Base-by-base conservation (phyloP, 2,329 filamentous ascomycete species). In the Madurella mycetomatis region DNA sequence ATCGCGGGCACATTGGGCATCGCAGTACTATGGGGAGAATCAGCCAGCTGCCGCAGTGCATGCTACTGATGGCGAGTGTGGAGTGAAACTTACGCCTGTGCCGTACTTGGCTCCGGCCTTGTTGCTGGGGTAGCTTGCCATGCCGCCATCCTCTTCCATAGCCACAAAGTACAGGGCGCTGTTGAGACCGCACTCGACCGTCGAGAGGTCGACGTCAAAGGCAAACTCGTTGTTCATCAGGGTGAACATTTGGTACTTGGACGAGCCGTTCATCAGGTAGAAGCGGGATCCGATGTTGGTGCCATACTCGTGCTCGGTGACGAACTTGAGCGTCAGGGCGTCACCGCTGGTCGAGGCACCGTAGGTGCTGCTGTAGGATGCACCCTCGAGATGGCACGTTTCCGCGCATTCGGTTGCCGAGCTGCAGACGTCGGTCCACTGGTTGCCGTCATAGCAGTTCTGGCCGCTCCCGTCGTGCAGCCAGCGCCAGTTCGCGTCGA, bases 151-250 rank as follows among this genome's bases (percentile, higher is more conserved):
- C 34, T 72, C 68, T 17, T 79, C 74, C 80, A 83, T 83, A 57
- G 76, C 70, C 15, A 78, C 73, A 47, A 82, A 76, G 70, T 86
- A 86, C 39, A 87, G 68, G 30, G 84, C 84, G 49, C 82, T 82
- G 69, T 88, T 87, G 57, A 87, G 68, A 50, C 85, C 85, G 62
- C 85, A 88, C 34, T 64, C 78, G 25, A 86, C 73, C 53, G 77
- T 77, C 30, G 82, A 85, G 31, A 85, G 76, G 64, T 87, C 84
- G 15, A 86, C 82, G 53, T 86, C 83, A 54, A 87, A 86, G 37
- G 80, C 79, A 64, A 87, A 80, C 67, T 87, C 84, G 64, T 82
- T 75, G 69, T 80, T 80, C 55, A 79, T 72, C 49, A 86, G 72
- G 53, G 81, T 75, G 70, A 86, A 81, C 63, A 79, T 76, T 69